These are phyloP conservation scores for Suillus plorans DNA, from an alignment of 768 basidiomycete genomes.

Conservation along the genomic window DNA sequence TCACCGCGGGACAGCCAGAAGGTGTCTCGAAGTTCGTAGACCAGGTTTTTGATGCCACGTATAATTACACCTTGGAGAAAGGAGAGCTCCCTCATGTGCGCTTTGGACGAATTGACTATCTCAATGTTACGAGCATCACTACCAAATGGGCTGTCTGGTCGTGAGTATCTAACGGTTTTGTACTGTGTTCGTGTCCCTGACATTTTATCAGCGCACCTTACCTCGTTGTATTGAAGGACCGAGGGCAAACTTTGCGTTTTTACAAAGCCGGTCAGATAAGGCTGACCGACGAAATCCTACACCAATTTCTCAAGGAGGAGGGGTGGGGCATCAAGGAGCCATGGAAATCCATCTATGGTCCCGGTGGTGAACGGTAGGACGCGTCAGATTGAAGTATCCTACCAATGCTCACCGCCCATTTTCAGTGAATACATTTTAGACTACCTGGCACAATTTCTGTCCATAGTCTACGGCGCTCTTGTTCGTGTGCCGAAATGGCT, in stretches of 20 bases:
- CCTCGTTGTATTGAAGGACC: conserved; percentile 66
- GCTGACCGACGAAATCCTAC: conserved; percentile 57
- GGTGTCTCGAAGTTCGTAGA: conserved; percentile 72
- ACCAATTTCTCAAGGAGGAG: conserved; percentile 65
- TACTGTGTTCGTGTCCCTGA: conserved; percentile 2
- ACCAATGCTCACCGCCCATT: conserved; percentile 10
- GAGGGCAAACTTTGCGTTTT: conserved; percentile 82
- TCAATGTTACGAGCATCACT: conserved; percentile 79
- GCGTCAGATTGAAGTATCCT: background rate
- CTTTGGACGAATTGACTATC: conserved; percentile 87
- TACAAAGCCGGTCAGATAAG: conserved; percentile 64
- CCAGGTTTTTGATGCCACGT: conserved; percentile 71
- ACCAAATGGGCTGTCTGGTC: conserved; percentile 87
- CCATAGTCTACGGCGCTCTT: conserved; percentile 51
- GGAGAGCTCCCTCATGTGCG: conserved; percentile 69
- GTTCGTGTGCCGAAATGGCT: conserved; percentile 70
- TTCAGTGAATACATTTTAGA: conserved; percentile 69
- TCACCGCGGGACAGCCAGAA: conserved; percentile 56
- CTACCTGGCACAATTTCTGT: conserved; percentile 49
- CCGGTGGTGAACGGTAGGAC: conserved; percentile 72
- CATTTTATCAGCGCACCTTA: conserved; percentile 62
- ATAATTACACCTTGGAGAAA: conserved; percentile 56
- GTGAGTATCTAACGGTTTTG: conserved; percentile 44
- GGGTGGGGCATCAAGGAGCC: conserved; percentile 60
- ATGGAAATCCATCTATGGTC: conserved; percentile 70